Evolutionary conservation across 2,329 filamentous ascomycete genomes (phyloP).

Genomic region (Pestalotiopsis sp.): DNA sequence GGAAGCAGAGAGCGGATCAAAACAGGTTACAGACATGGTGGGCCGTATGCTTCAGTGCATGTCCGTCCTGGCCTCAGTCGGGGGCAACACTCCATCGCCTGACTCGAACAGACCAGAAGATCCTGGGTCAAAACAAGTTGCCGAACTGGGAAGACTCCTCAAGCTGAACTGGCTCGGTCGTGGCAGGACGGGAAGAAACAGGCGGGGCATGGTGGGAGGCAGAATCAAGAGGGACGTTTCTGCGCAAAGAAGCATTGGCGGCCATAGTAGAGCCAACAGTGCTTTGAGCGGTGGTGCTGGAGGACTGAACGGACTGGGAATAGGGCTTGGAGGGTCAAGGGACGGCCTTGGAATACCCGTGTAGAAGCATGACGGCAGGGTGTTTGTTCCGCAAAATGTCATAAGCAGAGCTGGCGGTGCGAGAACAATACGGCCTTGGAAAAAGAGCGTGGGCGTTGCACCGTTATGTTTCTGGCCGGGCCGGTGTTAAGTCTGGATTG

Average conservation of each 20-base stretch:
- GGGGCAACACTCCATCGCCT: conserved; percentile 24
- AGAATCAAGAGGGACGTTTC: conserved; percentile 48
- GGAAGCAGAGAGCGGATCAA: conserved; percentile 63
- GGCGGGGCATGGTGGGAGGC: conserved; percentile 84
- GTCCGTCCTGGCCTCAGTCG: conserved; percentile 81
- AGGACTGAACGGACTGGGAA: conserved; percentile 9
- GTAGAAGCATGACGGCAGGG: conserved; percentile 6
- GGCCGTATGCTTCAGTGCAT: conserved; percentile 96
- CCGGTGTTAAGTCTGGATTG: background rate
- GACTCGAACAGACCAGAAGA: conserved; percentile 42
- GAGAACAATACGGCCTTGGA: background rate
- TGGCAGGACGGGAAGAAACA: conserved; percentile 84
- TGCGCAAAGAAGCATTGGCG: conserved; percentile 13
- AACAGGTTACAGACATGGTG: conserved; percentile 90
- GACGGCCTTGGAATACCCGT: conserved; percentile 28
- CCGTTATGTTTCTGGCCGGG: background rate
- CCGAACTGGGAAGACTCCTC: conserved; percentile 80
- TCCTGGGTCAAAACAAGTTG: conserved; percentile 75
- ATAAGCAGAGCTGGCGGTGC: background rate
- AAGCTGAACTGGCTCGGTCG: conserved; percentile 97
- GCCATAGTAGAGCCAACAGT: conserved; percentile 1
- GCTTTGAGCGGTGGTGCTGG: conserved; percentile 13
- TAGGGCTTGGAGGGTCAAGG: conserved; percentile 14
- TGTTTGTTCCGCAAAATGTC: background rate
- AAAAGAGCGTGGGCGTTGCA: background rate